Conservation (phyloP, 495 filamentous ascomycete species). For the Geopyxis carbonaria region DNA sequence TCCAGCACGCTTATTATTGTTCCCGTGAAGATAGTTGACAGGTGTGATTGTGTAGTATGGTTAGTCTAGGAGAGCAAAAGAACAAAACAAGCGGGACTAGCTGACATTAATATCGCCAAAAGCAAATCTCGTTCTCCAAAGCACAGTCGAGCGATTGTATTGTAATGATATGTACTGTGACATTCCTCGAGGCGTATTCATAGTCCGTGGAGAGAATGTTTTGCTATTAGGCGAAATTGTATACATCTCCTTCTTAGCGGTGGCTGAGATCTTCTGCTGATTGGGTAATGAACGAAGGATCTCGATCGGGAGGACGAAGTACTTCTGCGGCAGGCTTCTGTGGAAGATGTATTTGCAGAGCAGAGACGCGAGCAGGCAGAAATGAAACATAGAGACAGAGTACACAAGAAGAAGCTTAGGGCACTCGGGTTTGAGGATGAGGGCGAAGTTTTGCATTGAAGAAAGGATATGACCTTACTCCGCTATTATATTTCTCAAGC, state of each 20-base stretch:
- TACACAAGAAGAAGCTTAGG: constrained; percentile 46
- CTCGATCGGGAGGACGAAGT: constrained; percentile 86
- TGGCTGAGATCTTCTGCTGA: not conserved
- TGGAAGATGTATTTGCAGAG: constrained; percentile 51
- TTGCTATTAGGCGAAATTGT: constrained; percentile 81
- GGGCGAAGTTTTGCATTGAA: constrained; percentile 21
- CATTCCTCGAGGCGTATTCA: constrained; percentile 61
- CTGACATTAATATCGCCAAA: constrained; percentile 8
- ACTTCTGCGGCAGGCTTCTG: constrained; percentile 48
- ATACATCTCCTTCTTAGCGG: constrained; percentile 8
- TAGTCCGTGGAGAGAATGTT: constrained; percentile 89
- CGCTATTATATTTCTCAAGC: not conserved
- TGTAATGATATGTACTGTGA: constrained; percentile 59
- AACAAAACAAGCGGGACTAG: not conserved
- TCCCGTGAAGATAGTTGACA: no score
- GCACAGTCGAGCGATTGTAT: constrained; percentile 74
- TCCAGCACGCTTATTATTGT: no score
- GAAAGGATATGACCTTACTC: not conserved
- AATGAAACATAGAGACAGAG: constrained; percentile 56
- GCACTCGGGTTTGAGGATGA: constrained; percentile 78
- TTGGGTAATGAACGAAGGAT: constrained; percentile 35
- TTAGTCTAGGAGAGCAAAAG: not conserved
- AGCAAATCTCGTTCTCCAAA: constrained; percentile 91
- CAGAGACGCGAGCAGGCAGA: constrained; percentile 50
- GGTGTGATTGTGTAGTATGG: constrained; percentile 1